Percentiles rank a stretch among this genome's conserved stretches.
Conservation (phyloP, 495 filamentous ascomycete genomes). For the Tuber calosporum region DNA sequence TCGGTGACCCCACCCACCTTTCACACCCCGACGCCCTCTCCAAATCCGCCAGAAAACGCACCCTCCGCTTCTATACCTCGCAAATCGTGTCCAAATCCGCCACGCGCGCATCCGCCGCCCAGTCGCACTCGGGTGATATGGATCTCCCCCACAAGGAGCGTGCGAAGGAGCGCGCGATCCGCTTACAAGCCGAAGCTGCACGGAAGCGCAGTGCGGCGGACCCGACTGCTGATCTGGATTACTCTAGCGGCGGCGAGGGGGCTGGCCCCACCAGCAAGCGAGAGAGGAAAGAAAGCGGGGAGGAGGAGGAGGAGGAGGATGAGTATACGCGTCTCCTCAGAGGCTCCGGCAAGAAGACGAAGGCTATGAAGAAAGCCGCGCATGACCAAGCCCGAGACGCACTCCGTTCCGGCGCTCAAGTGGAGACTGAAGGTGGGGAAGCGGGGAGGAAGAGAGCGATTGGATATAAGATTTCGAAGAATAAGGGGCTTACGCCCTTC, state of each 20-base stretch:
- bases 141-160: constrained; percentile 90
- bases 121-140: constrained; percentile 79
- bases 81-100: constrained; percentile 89
- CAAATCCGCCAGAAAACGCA: constrained; percentile 79
- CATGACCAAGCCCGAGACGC: constrained; percentile 27
- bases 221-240: constrained; percentile 53
- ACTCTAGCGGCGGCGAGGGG: constrained; percentile 50
- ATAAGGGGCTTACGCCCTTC: constrained; percentile 84
- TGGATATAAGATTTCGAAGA: constrained; percentile 88
- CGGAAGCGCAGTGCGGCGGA: constrained; percentile 61
- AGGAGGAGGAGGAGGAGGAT: constrained; percentile 54
- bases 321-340: constrained; percentile 87
- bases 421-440: constrained; percentile 55
- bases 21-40: constrained; percentile 63
- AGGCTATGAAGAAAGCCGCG: constrained; percentile 63
- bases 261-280: constrained; percentile 49
- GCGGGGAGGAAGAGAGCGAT: constrained; percentile 79
- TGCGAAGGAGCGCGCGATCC: constrained; percentile 69
- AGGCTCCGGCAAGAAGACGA: constrained; percentile 58
- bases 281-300: constrained; percentile 37
- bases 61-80: constrained; percentile 89
- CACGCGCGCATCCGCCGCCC: constrained; percentile 71
- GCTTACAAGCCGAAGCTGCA: constrained; percentile 81
- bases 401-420: constrained; percentile 50
- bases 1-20: constrained; percentile 59